Conservation (phyloP, 495 filamentous ascomycete genomes). For the Lindgomyces ingoldianus region DNA sequence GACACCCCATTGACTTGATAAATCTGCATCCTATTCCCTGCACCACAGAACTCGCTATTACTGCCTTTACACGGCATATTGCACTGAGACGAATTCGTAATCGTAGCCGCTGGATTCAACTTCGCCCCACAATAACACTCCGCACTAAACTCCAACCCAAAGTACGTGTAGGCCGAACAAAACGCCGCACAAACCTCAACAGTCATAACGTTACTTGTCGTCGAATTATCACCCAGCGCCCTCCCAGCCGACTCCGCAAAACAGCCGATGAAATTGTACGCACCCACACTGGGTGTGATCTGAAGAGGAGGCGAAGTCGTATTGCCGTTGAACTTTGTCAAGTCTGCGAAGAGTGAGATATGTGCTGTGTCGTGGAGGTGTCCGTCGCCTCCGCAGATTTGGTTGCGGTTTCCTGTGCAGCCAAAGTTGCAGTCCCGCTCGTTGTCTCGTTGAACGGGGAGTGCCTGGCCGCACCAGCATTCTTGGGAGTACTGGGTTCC, state of each 20-base stretch:
- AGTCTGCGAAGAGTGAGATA: constrained; percentile 49
- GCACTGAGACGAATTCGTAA: constrained; percentile 10
- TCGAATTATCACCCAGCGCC: constrained; percentile 7
- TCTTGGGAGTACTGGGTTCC: constrained; percentile 54
- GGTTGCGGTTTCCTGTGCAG: constrained; percentile 43
- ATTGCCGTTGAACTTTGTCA: constrained; percentile 34
- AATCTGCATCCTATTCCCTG: constrained; percentile 21
- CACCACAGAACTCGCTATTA: constrained; percentile 35
- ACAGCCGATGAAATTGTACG: constrained; percentile 44
- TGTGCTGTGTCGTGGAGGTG: constrained; percentile 33
- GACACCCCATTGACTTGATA: constrained; percentile 24
- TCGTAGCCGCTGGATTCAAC: constrained; percentile 8
- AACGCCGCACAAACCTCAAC: constrained; percentile 30
- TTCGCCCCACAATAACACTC: constrained; percentile 34
- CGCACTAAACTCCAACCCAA: constrained; percentile 27
- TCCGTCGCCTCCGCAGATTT: constrained; percentile 50
- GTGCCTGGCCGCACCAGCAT: constrained; percentile 54
- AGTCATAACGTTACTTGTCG: constrained; percentile 27
- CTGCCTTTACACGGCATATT: constrained; percentile 33
- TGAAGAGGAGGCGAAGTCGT: constrained; percentile 21
- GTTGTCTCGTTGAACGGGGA: constrained; percentile 35
- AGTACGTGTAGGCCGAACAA: constrained; percentile 30
- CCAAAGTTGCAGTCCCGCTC: constrained; percentile 35
- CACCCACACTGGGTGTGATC: constrained; percentile 23
- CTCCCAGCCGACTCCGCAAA: constrained; percentile 40